Conservation (phyloP, 2,329 filamentous ascomycete species). For the Microcyclosporella mali region DNA sequence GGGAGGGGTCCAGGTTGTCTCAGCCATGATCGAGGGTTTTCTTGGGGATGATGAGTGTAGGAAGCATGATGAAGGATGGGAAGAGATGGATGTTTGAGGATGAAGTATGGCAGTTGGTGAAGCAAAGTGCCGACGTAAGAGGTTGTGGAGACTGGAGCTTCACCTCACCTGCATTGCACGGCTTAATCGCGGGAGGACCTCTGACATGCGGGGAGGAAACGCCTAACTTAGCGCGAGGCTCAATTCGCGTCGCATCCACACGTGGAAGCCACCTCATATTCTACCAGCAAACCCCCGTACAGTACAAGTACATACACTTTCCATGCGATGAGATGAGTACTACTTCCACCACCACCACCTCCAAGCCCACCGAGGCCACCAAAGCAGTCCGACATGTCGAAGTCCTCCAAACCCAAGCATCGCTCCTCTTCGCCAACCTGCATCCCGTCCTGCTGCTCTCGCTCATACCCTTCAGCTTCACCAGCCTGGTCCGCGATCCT, state of each 20-base stretch:
- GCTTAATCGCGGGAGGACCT: too few relatives aligned
- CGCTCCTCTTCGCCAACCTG: slow-evolving; percentile 51
- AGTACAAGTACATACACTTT: too few relatives aligned
- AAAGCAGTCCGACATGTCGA: slow-evolving; percentile 24
- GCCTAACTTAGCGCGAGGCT: too few relatives aligned
- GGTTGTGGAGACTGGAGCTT: neutral
- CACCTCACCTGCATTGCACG: neutral
- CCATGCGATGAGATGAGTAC: too few relatives aligned
- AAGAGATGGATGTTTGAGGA: neutral
- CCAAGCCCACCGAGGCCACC: slow-evolving; percentile 12
- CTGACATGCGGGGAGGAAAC: too few relatives aligned
- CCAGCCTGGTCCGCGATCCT: slow-evolving; percentile 63
- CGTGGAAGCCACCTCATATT: too few relatives aligned
- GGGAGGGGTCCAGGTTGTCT: slow-evolving; percentile 13
- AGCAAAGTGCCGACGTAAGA: neutral
- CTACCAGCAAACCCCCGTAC: too few relatives aligned
- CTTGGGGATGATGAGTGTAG: neutral
- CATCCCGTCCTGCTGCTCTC: slow-evolving; percentile 64
- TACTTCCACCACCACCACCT: neutral
- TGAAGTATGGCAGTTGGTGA: slow-evolving; percentile 1
- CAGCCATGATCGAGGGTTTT: slow-evolving; percentile 14
- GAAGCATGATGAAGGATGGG: neutral
- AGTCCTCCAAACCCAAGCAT: slow-evolving; percentile 23
- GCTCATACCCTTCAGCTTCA: slow-evolving; percentile 59
- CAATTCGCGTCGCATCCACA: too few relatives aligned